These are phyloP conservation scores for Schwanniomyces polymorphus DNA, from an alignment of 805 yeast genomes.

Conservation along the genomic window DNA sequence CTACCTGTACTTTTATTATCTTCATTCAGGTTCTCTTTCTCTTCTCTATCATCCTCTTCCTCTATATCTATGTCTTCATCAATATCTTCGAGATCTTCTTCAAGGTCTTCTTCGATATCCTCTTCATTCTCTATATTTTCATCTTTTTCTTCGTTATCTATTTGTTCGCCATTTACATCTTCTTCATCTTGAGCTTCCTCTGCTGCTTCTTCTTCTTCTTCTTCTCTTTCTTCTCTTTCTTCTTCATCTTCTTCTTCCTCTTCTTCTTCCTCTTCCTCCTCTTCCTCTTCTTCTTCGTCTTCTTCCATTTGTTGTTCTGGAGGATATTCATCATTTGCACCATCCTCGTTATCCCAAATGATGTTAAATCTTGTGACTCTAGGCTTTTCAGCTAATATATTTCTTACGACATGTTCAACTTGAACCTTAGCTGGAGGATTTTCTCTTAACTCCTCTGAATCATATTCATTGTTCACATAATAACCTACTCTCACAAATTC, in stretches of 20 bases:
- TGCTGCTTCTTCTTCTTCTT: slow-evolving; percentile 45
- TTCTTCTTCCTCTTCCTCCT: slow-evolving; percentile 61
- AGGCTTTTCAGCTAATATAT: slow-evolving; percentile 95
- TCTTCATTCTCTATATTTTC: slow-evolving; percentile 17
- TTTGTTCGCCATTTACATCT: slow-evolving; percentile 40
- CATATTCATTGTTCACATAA: slow-evolving; percentile 96
- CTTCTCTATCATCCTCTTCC: slow-evolving; percentile 3
- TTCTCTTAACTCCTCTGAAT: slow-evolving; percentile 86
- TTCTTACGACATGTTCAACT: slow-evolving; percentile 90
- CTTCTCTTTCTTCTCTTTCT: slow-evolving; percentile 47
- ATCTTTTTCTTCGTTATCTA: slow-evolving; percentile 23
- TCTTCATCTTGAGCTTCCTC: slow-evolving; percentile 40
- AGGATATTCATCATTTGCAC: slow-evolving; percentile 65
- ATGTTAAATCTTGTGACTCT: slow-evolving; percentile 95
- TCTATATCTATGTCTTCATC: not conserved
- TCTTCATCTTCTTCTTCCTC: slow-evolving; percentile 52
- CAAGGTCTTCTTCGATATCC: slow-evolving; percentile 15
- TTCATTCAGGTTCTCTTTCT: not conserved
- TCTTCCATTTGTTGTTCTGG: slow-evolving; percentile 73
- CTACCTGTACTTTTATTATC: slow-evolving; percentile 1
- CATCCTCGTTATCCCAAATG: slow-evolving; percentile 86
- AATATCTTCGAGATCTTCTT: slow-evolving; percentile 7
- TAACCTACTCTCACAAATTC: slow-evolving; percentile 98
- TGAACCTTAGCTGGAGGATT: slow-evolving; percentile 93
- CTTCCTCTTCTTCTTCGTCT: slow-evolving; percentile 55